Base-by-base conservation (phyloP, 352 stramenopile genomes). In the Hyaloperonospora brassicae region DNA sequence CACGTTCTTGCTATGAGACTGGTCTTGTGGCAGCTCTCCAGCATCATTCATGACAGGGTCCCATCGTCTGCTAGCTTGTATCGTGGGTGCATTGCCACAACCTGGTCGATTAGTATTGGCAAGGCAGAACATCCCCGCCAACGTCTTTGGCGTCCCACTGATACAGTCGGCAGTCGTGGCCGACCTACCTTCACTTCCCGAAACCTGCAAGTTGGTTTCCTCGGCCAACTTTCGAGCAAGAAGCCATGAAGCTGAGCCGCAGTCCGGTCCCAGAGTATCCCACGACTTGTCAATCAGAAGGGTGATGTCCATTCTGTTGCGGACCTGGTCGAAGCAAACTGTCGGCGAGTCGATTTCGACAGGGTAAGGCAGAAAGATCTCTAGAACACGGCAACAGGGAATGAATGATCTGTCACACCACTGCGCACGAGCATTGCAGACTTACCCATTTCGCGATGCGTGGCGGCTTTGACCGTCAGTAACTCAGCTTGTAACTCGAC, bases 1-100 rank as follows among this genome's bases (percentile, higher is more conserved):
- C 77, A 92, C 87, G 55, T 92, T 78, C 41, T 82, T 80, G 41
- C 73, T 73, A 30, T 92, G 82, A 52, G 88, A 92, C 10, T 66
- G 54, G n/a, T 92, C 78, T 49, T 92, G 77, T 1, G 82, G 79
- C 2, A 92, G 70, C 47, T 90, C 78, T 59, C n/a, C n/a, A n/a
- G 87, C 77, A 24, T 89, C 77, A 40, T 91, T 77, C 30, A 79
- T 56, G 27, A 88, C 78, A 25, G 72, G 76, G n/a, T 87, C 77
- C 70, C 66, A 86, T 39, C 45, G 63, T 24, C 62, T 23, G 48
- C 55, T 22, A 55, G 58, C 34, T n/a, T 54, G 53, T 25, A n/a
- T 11, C 41, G 41, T 27, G 36, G 27, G 2, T 38, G 39, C 25
- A 39, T 36, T 35, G 0, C n/a, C 8, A 10, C 52, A 36, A 30